Percentiles rank a stretch among this genome's conserved stretches.
Conservation (phyloP, 2,329 filamentous ascomycete species). For the Verticillium nonalfalfae region DNA sequence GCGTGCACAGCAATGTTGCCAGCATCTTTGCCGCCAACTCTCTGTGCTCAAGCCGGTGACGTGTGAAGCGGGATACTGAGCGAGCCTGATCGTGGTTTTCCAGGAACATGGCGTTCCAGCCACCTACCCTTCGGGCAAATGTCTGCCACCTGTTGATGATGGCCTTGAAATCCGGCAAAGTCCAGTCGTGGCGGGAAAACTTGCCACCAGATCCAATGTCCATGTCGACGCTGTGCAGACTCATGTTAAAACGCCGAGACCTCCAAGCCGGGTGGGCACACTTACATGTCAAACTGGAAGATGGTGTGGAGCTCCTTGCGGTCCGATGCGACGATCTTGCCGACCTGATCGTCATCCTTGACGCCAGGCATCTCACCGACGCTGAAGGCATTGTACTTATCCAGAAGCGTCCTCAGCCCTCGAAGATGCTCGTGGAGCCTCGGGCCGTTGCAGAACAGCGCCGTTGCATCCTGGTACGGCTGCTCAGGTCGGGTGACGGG, state of each 20-base stretch:
- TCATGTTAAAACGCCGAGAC: constrained; percentile 37
- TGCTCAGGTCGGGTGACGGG: constrained; percentile 38
- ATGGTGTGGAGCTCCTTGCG: constrained; percentile 61
- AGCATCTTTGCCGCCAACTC: constrained; percentile 50
- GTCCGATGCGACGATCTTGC: constrained; percentile 46
- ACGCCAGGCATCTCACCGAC: constrained; percentile 60
- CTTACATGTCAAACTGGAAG: constrained; percentile 54
- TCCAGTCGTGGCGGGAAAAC: constrained; percentile 20
- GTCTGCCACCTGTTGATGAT: constrained; percentile 38
- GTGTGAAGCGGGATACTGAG: constrained; percentile 38
- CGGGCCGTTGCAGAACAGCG: constrained; percentile 55
- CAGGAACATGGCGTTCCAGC: constrained; percentile 54
- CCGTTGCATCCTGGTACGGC: constrained; percentile 38
- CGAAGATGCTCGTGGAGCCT: constrained; percentile 55
- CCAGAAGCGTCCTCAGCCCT: constrained; percentile 51
- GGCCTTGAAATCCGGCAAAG: constrained; percentile 38
- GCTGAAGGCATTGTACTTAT: constrained; percentile 51
- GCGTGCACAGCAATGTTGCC: constrained; percentile 42
- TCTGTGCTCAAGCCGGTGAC: constrained; percentile 33
- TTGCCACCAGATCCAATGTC: constrained; percentile 35
- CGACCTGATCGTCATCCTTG: constrained; percentile 43
- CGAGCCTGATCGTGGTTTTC: constrained; percentile 60
- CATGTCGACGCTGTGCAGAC: constrained; percentile 55
- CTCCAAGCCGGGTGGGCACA: background rate
- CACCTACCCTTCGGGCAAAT: constrained; percentile 36